phyloP scores from a whole-genome alignment of 1,284 basidiomycete species.

The Phylloporus sp. region DNA sequence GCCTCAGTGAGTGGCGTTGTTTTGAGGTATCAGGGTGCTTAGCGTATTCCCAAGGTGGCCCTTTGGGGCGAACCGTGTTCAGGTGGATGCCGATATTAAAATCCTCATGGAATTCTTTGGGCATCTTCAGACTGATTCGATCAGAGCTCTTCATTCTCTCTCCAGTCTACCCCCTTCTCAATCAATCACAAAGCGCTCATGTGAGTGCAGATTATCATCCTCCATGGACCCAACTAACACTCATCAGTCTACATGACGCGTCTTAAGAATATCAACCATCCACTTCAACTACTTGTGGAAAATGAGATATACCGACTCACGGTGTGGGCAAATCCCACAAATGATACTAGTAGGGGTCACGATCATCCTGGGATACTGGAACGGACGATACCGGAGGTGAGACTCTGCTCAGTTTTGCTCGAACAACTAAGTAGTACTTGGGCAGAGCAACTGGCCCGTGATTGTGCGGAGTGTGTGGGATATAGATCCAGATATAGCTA shows the following conservation, averaged over 20 bases:
- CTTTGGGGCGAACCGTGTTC: conserved; percentile 90
- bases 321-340: conserved; percentile 92
- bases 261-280: conserved; percentile 72
- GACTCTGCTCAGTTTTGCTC: conserved; percentile 21
- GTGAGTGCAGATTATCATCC: conserved; percentile 47
- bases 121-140: conserved; percentile 77
- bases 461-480: conserved; percentile 84
- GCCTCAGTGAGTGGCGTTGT: conserved; percentile 72
- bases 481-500: conserved; percentile 82
- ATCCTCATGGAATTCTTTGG: conserved; percentile 85
- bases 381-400: conserved; percentile 67
- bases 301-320: conserved; percentile 88
- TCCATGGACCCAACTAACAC: conserved; percentile 12
- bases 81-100: conserved; percentile 89
- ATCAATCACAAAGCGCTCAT: conserved; percentile 50
- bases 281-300: conserved; percentile 86
- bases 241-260: conserved; percentile 62
- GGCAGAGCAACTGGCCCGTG: conserved; percentile 73
- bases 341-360: conserved; percentile 73
- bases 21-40: conserved; percentile 1
- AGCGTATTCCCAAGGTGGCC: conserved; percentile 75
- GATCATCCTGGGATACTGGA: conserved; percentile 70
- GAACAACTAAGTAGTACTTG: conserved; percentile 20
- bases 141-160: conserved; percentile 70
- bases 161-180: conserved; percentile 74